Percentiles rank a stretch among this genome's conserved stretches.
Evolutionary conservation across 441 rosid species (phyloP).

Genomic region (Melastoma candidum): DNA sequence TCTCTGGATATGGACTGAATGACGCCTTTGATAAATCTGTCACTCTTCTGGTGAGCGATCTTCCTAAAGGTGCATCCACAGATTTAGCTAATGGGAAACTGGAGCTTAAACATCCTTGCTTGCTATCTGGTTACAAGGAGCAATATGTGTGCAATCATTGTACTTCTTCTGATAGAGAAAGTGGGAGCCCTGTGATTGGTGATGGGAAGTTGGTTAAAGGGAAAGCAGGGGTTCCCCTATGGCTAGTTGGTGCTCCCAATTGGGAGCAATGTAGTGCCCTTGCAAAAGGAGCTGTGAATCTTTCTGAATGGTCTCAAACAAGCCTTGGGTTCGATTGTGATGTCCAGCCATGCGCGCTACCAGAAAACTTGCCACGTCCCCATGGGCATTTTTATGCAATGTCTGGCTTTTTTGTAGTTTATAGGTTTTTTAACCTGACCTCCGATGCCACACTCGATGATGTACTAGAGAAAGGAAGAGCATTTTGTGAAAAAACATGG

Average conservation of each 20-base stretch:
- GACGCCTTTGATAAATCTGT: constrained; percentile 97
- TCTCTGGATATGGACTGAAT: constrained; percentile 93
- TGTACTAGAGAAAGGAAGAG: constrained; percentile 78
- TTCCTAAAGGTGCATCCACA: constrained; percentile 30
- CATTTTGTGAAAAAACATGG: constrained; percentile 79
- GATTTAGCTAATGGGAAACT: constrained; percentile 43
- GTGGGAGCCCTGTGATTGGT: constrained; percentile 34
- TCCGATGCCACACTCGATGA: constrained; percentile 87
- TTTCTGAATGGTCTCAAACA: constrained; percentile 75
- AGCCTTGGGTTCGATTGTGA: constrained; percentile 70
- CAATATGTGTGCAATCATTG: constrained; percentile 68
- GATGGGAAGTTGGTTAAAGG: constrained; percentile 31
- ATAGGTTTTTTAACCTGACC: constrained; percentile 69
- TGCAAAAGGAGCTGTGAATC: constrained; percentile 73
- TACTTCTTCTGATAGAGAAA: constrained; percentile 34
- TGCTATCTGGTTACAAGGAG: constrained; percentile 77
- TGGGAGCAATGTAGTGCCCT: constrained; percentile 79
- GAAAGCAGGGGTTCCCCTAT: constrained; percentile 55
- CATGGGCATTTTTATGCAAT: constrained; percentile 81
- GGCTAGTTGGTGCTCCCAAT: constrained; percentile 77
- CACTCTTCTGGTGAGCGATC: constrained; percentile 39
- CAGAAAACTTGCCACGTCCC: constrained; percentile 67
- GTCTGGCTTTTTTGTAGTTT: constrained; percentile 94
- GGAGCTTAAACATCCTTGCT: constrained; percentile 85
- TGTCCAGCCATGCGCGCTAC: constrained; percentile 87